phyloP scores from a whole-genome alignment of 2,329 filamentous ascomycete genomes.

The Xylariaceae sp. region DNA sequence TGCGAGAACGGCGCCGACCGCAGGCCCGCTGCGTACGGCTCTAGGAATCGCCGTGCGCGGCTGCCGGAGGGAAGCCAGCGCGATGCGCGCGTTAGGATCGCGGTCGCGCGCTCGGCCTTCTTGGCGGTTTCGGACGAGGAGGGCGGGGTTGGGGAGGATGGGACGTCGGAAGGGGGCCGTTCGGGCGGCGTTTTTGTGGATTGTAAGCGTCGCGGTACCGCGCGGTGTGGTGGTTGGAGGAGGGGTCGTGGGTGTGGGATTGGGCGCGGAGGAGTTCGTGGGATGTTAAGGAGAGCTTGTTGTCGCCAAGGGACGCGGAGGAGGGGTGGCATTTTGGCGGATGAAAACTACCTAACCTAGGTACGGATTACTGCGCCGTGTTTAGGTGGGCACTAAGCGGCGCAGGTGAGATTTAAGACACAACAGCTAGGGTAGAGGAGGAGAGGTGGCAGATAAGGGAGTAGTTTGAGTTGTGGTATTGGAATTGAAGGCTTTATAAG shows the following conservation, averaged over 20 bases:
- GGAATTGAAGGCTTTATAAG: too few species aligned
- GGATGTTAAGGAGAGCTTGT: too few species aligned
- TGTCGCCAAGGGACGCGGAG: constrained; percentile 17
- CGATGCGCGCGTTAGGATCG: constrained; percentile 47
- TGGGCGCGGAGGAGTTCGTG: not conserved
- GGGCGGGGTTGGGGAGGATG: not conserved
- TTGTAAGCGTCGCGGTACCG: constrained; percentile 30
- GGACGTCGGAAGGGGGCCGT: not conserved
- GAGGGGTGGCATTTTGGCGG: constrained; percentile 20
- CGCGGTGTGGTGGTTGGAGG: not conserved
- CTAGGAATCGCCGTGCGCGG: too few species aligned
- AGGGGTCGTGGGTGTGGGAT: not conserved
- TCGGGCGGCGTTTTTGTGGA: constrained; percentile 21
- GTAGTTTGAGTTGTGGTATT: too few species aligned
- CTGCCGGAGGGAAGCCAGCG: constrained; percentile 52
- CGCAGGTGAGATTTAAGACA: too few species aligned
- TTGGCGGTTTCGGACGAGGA: constrained; percentile 9
- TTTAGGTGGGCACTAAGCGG: not conserved
- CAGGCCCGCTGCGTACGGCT: constrained; percentile 66
- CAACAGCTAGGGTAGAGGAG: too few species aligned
- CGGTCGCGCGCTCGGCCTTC: constrained; percentile 13
- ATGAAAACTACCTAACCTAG: too few species aligned
- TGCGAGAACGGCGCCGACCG: constrained; percentile 79
- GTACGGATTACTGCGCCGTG: too few species aligned
- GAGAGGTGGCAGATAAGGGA: too few species aligned